These are phyloP conservation scores for Amaranthus hypochondriacus DNA, from an alignment of 148 eudicot species.

Conservation along the genomic window DNA sequence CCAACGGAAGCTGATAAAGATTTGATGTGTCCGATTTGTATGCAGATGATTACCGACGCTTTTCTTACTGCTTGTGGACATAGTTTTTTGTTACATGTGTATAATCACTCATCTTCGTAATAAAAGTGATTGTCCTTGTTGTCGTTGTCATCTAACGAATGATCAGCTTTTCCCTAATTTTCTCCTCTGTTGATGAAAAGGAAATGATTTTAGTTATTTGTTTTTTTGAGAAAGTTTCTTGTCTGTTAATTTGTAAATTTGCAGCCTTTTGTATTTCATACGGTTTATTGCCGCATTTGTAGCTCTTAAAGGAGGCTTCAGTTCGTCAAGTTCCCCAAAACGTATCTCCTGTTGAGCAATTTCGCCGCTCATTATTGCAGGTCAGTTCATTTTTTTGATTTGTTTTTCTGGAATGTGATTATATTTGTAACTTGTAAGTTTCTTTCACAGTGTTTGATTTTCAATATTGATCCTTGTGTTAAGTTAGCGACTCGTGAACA, in stretches of 20 bases:
- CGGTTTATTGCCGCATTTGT: constrained; percentile 53
- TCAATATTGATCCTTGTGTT: no score
- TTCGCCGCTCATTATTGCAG: constrained; percentile 64
- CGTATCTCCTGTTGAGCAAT: constrained; percentile 72
- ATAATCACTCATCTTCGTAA: constrained; percentile 79
- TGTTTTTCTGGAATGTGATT: not conserved
- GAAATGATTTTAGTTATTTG: constrained; percentile 7
- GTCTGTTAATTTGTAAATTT: constrained; percentile 23
- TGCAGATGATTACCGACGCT: constrained; percentile 73
- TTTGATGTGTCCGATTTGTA: constrained; percentile 54
- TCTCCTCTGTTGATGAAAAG: constrained; percentile 28
- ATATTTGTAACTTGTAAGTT: not conserved
- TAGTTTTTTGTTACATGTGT: constrained; percentile 82
- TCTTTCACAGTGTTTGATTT: not conserved
- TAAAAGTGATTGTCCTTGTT: constrained; percentile 87
- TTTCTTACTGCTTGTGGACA: constrained; percentile 83
- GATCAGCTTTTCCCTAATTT: constrained; percentile 78
- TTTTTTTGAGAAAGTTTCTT: constrained; percentile 23
- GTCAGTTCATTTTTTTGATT: constrained; percentile 34
- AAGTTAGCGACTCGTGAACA: no score
- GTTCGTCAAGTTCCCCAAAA: constrained; percentile 44
- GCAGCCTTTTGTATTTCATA: constrained; percentile 43
- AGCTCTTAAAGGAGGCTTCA: constrained; percentile 79
- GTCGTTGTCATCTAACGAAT: constrained; percentile 55
- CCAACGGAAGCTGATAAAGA: constrained; percentile 45